Evolutionary conservation across 2,329 filamentous ascomycete species (phyloP), one percentile per base, ranked within the genome.

Genomic region (Monascus ruber): DNA sequence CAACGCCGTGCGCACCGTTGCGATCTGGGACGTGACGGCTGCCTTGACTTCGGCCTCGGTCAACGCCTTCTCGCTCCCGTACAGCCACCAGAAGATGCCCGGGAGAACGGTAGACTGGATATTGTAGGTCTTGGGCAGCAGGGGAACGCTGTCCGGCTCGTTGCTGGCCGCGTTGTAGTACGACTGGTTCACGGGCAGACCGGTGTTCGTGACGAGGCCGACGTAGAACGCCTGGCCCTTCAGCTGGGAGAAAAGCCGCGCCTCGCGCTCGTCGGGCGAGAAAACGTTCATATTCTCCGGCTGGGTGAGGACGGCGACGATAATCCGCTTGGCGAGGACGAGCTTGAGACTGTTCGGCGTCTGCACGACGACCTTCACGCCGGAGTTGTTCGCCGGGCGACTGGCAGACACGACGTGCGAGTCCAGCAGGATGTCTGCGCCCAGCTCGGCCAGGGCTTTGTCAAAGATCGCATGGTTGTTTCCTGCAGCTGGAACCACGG

Each of bases 231-330:
- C 34, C 4, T 26, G 39, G 25, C 27, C 27, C 2, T 31, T 8
- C 27, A 47, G 61, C 44, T 60, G 55, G 40, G 41, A 37, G 42
- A 68, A 64, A 26, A 65, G 45, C 2, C n/a, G 29, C 2, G 33
- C 31, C 35, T 68, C 63, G 4, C 37, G 35, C 0, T 42, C 35
- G 38, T 57, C 54, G 2, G 66, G 47, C 41, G 60, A 54, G 34
- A 65, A 59, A 3, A 27, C 34, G 2, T 39, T 6, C 9, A 66
- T 46, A 39, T 60, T 59, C 8, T 53, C 46, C 4, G 56, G 41
- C 5, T 48, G 58, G 0, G 64, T 64, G 11, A 62, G 54, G n/a
- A 59, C 53, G 5, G 64, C 51, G 28, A 66, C 41, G 7, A 68
- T 51, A 4, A 66, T 49, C 29, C 55, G 54, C 37, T 55, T 55